A percentile compares a stretch with the other conserved stretches of the same genome.
Conservation (phyloP, 2,329 filamentous ascomycete species). For the Aspergillus sojae region DNA sequence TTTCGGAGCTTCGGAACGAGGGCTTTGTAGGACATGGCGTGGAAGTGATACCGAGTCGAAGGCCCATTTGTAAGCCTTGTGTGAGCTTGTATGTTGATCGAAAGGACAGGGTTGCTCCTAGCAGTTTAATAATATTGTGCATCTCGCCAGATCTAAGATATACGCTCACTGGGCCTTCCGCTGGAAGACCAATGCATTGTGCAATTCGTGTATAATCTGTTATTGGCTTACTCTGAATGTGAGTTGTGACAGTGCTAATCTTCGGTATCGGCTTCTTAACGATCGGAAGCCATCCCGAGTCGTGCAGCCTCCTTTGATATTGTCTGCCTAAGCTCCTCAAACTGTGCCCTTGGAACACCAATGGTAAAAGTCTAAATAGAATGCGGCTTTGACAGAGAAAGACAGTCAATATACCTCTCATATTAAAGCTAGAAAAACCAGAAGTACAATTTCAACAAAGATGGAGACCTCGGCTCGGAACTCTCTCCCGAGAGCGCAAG, state of each 20-base stretch:
- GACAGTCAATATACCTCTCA: rapidly evolving
- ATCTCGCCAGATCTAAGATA: not conserved
- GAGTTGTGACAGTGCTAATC: no score
- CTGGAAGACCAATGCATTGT: not conserved
- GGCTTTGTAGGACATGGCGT: not conserved
- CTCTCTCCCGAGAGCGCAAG: no score
- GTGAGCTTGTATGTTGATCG: not conserved
- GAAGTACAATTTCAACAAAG: no score
- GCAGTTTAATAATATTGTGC: not conserved
- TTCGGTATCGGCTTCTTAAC: not conserved
- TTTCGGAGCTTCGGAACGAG: not conserved
- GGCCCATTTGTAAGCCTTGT: not conserved
- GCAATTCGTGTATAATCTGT: not conserved
- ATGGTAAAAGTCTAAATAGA: no score
- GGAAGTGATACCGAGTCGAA: not conserved
- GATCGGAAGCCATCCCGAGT: not conserved
- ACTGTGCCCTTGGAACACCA: no score
- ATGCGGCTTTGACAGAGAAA: no score
- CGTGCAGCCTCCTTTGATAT: no score
- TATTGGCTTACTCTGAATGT: not conserved
- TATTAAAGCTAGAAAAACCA: no score
- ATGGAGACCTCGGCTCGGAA: no score
- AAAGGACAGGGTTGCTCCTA: not conserved
- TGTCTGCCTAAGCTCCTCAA: no score
- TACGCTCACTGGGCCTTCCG: not conserved